Evolutionary conservation across 2,329 filamentous ascomycete species (phyloP).

Genomic region (Cytospora leucostoma): DNA sequence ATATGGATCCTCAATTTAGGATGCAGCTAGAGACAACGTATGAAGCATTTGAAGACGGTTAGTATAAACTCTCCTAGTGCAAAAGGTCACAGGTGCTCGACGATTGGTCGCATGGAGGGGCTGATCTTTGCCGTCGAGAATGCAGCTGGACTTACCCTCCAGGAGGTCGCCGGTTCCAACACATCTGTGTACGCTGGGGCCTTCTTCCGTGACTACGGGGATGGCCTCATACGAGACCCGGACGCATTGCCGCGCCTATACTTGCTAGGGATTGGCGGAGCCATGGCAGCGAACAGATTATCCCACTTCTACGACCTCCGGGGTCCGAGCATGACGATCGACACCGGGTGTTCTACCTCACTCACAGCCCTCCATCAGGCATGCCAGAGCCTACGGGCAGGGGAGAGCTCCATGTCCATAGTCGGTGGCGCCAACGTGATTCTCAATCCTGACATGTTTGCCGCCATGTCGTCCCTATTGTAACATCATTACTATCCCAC

Average conservation of each 20-base stretch:
- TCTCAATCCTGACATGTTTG: constrained; percentile 30
- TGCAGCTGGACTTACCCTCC: constrained; percentile 20
- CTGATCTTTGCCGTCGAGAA: too few species aligned
- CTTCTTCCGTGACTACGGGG: constrained; percentile 37
- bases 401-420: constrained; percentile 27
- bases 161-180: constrained; percentile 34
- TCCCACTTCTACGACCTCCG: constrained; percentile 45
- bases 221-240: constrained; percentile 32
- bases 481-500: too few species aligned
- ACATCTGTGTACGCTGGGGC: constrained; percentile 39
- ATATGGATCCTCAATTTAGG: constrained; percentile 4
- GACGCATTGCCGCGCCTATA: constrained; percentile 34
- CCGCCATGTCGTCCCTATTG: background rate
- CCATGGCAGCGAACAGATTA: constrained; percentile 43
- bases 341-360: constrained; percentile 48
- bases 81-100: too few species aligned
- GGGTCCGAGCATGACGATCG: constrained; percentile 46
- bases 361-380: constrained; percentile 36
- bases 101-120: too few species aligned
- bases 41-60: constrained; percentile 14
- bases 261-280: constrained; percentile 38
- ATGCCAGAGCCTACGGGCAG: background rate
- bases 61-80: too few species aligned
- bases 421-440: constrained; percentile 32
- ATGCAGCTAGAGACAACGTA: constrained; percentile 12